Conservation (phyloP, 2,329 filamentous ascomycete genomes). For the Aureobasidium uvarum region DNA sequence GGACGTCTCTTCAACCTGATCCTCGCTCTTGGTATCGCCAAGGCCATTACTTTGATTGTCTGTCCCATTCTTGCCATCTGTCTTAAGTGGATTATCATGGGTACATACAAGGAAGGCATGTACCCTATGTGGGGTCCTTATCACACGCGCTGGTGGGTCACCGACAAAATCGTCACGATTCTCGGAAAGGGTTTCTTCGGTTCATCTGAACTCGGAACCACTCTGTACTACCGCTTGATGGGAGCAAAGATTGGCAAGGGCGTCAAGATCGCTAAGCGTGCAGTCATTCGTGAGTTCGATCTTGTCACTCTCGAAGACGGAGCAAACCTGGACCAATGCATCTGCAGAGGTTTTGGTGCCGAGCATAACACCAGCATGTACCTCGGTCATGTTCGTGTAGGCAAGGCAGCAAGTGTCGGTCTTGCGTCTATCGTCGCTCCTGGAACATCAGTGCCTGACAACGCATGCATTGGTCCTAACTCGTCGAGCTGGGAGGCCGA, state of each 20-base stretch:
- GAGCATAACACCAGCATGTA: constrained; percentile 61
- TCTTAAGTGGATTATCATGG: constrained; percentile 57
- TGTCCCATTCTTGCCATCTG: constrained; percentile 51
- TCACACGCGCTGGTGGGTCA: constrained; percentile 60
- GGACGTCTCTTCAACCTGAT: constrained; percentile 53
- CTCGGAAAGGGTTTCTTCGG: constrained; percentile 51
- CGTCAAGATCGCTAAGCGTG: constrained; percentile 48
- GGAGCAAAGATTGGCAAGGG: constrained; percentile 55
- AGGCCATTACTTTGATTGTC: constrained; percentile 42
- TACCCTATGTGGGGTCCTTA: constrained; percentile 61
- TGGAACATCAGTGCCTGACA: constrained; percentile 50
- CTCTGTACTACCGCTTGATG: constrained; percentile 53
- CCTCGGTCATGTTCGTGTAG: constrained; percentile 53
- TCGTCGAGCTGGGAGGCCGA: constrained; percentile 59
- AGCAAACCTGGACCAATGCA: constrained; percentile 50
- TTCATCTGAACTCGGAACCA: constrained; percentile 42
- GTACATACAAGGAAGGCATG: constrained; percentile 53
- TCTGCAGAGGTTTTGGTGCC: constrained; percentile 54
- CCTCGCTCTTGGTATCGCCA: constrained; percentile 47
- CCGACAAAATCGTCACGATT: constrained; percentile 54
- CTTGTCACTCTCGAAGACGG: constrained; percentile 55
- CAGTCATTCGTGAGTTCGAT: constrained; percentile 56
- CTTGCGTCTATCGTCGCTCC: constrained; percentile 53
- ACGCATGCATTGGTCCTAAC: constrained; percentile 56
- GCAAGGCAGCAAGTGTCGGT: constrained; percentile 50